A percentile compares a stretch with the other conserved stretches of the same genome.
Evolutionary conservation across 805 yeast species (phyloP).

Genomic region (Hanseniaspora thailandica): DNA sequence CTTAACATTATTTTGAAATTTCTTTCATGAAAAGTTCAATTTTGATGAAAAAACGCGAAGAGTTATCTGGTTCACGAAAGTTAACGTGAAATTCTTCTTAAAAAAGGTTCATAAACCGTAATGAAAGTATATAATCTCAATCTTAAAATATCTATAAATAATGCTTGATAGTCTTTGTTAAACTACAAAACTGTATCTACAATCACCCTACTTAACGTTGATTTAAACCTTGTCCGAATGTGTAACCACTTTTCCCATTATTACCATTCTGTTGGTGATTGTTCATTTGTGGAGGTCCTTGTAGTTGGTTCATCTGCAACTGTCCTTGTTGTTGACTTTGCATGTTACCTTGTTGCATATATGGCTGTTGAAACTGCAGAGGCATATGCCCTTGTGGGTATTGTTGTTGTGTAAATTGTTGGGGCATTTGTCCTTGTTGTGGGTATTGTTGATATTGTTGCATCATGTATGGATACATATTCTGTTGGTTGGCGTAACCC

Average conservation of each 20-base stretch:
- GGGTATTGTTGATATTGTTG: slow-evolving; percentile 8
- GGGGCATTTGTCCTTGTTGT: slow-evolving; percentile 6
- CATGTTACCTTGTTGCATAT: slow-evolving; percentile 17
- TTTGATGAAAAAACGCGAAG: too few relatives aligned
- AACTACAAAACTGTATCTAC: not conserved
- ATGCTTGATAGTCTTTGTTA: too few relatives aligned
- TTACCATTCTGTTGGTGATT: slow-evolving; percentile 15
- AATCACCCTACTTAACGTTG: not conserved
- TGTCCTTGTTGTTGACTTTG: slow-evolving; percentile 22
- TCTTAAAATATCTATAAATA: too few relatives aligned
- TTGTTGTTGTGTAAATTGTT: slow-evolving; percentile 17
- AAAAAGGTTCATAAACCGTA: too few relatives aligned
- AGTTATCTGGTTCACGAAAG: too few relatives aligned
- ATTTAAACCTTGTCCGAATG: not conserved
- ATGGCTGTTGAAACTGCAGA: slow-evolving; percentile 17
- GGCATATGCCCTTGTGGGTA: slow-evolving; percentile 17
- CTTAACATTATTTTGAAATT: too few relatives aligned
- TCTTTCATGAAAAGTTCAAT: too few relatives aligned
- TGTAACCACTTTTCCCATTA: not conserved
- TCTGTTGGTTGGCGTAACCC: not conserved
- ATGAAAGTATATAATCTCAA: too few relatives aligned
- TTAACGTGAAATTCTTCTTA: too few relatives aligned
- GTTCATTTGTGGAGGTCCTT: not conserved
- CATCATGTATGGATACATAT: slow-evolving; percentile 5
- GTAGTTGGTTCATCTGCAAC: slow-evolving; percentile 19